phyloP scores from a whole-genome alignment of 2,329 filamentous ascomycete species.

The Dothidotthia symphoricarpi region DNA sequence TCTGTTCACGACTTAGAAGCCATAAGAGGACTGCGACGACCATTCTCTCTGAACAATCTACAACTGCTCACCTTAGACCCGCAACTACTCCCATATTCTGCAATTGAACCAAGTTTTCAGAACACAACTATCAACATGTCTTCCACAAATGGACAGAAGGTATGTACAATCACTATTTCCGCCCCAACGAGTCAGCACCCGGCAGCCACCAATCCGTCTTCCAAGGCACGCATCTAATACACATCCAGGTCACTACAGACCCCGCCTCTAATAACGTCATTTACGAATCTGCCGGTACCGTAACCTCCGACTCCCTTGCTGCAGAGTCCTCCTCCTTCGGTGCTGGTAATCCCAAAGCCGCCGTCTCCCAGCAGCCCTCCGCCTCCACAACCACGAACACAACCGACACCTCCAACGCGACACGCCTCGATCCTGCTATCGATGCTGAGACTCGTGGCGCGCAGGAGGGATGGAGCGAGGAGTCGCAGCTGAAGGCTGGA shows the following conservation, averaged over 20 bases:
- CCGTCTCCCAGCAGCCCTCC: conserved; percentile 52
- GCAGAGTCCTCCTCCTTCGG: conserved; percentile 70
- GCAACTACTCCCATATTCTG: neutral
- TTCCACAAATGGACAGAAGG: conserved; percentile 20
- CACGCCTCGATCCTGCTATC: conserved; percentile 49
- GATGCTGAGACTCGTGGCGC: conserved; percentile 49
- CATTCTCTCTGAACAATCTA: no score
- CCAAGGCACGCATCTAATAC: neutral
- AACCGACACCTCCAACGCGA: conserved; percentile 55
- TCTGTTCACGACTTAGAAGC: no score
- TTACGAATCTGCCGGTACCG: conserved; percentile 62
- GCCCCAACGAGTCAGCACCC: neutral
- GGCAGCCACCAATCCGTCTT: neutral
- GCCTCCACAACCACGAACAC: conserved; percentile 57
- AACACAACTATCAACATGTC: conserved; percentile 9
- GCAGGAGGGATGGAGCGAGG: conserved; percentile 40
- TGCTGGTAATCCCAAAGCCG: conserved; percentile 56
- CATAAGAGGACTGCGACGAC: no score
- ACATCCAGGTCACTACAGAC: conserved; percentile 48
- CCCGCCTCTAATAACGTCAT: conserved; percentile 48
- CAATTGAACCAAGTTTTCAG: neutral
- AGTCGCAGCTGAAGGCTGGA: conserved; percentile 43
- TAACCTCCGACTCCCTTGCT: conserved; percentile 70
- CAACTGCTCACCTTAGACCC: no score
- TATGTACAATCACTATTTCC: conserved; percentile 3